Base-by-base conservation (phyloP, 257 asterid species). In the Linaria vulgaris region DNA sequence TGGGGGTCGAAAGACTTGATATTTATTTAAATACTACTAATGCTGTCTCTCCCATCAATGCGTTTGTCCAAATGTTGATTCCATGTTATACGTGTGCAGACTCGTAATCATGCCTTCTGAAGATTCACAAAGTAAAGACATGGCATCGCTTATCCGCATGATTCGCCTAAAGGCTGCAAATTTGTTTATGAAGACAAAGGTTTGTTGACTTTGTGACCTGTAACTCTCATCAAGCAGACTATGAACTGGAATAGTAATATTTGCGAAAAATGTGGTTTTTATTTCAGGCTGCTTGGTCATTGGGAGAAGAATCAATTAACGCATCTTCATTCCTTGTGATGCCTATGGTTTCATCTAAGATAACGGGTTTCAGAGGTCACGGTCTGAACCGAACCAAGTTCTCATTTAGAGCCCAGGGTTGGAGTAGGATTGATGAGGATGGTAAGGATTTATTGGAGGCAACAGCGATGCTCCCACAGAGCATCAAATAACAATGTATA, bases 281-380 rank as follows among this genome's bases (percentile, higher is more conserved):
- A 54, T 30, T 84, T 76, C 86, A 88, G 98, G 84, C 82, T 80
- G 88, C 90, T 46, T 86, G 87, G 73, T 81, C 98, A 39, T 53
- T 88, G 46, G 96, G 96, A 72, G 95, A 86, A 72, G 79, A 88
- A 69, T 80, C 98, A 8, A 80, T 91, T 17, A 87, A 84, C 34
- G 82, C 92, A 37, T 91, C 98, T 27, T 89, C 95, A 27, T 86
- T 91, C 54, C 79, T 91, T 67, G 95, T 80, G 76, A 91, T 91
- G 98, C 98, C 98, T 23, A 88, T 91, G 96, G 95, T 85, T 63
- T 86, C 96, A 13, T 88, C 98, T 12, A 91, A 88, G 72, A 78
- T 86, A 52, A 91, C 80, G 5, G 98, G 98, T 34, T 91, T 91
- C 74, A 82, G 98, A 75, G 90, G 90, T 56, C 74, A 64, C 58